phyloP scores from a whole-genome alignment of 139 green algal species.

The Raphidocelis subcapitata region DNA sequence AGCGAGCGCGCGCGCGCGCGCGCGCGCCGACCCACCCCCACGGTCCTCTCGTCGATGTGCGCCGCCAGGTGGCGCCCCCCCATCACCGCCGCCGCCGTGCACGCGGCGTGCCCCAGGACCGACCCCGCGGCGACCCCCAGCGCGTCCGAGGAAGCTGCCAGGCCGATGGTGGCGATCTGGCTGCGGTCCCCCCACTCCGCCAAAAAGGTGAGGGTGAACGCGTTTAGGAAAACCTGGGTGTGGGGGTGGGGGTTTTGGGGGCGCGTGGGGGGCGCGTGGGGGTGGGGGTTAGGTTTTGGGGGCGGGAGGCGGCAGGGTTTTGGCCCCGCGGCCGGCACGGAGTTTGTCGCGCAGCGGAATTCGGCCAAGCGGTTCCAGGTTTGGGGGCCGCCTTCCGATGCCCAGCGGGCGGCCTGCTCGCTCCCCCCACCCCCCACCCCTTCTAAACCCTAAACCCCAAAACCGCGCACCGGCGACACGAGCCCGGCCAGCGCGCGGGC shows the following conservation, averaged over 20 bases:
- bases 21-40: conserved; percentile 53
- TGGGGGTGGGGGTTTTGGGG: too few relatives aligned
- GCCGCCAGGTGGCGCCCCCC: conserved; percentile 90
- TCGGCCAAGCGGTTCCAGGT: too few relatives aligned
- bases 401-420: too few relatives aligned
- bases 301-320: background rate
- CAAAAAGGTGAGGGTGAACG: conserved; percentile 97
- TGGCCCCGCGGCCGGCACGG: too few relatives aligned
- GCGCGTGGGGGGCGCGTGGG: background rate
- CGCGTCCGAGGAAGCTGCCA: conserved; percentile 87
- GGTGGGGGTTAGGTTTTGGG: background rate
- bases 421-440: too few relatives aligned
- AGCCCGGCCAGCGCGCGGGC: background rate
- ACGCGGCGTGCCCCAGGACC: conserved; percentile 91
- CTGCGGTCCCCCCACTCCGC: conserved; percentile 98
- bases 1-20: too few relatives aligned
- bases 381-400: too few relatives aligned
- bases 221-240: conserved; percentile 88
- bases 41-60: conserved; percentile 88
- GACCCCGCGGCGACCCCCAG: conserved; percentile 91
- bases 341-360: too few relatives aligned
- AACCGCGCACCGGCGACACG: too few relatives aligned
- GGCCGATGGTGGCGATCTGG: conserved; percentile 90
- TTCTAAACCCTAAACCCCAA: too few relatives aligned
- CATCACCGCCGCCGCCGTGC: conserved; percentile 92